phyloP scores from a whole-genome alignment of 768 basidiomycete species.

The Tylopilus felleus region DNA sequence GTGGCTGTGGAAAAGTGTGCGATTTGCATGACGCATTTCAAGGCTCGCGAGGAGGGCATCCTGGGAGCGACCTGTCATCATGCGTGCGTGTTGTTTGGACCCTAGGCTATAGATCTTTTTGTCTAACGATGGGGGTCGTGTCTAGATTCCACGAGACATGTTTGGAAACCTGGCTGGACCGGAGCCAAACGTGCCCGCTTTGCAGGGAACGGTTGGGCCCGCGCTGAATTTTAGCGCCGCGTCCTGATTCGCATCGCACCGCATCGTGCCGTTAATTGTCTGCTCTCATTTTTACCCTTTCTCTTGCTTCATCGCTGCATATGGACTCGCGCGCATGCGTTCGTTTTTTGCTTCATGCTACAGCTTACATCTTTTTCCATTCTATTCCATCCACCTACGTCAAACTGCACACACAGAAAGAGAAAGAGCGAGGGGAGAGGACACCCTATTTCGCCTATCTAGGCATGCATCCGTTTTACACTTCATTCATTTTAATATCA shows the following conservation, averaged over 20 bases:
- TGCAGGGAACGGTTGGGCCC: constrained; percentile 49
- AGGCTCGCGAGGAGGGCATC: constrained; percentile 51
- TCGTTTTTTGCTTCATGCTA: constrained; percentile 13
- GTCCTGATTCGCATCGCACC: no score
- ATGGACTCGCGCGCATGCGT: constrained; percentile 10
- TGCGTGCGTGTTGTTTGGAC: constrained; percentile 34
- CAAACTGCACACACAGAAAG: neutral
- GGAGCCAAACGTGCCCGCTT: constrained; percentile 60
- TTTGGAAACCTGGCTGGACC: constrained; percentile 57
- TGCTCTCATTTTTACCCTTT: neutral
- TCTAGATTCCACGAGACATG: constrained; percentile 59
- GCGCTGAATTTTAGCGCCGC: constrained; percentile 13
- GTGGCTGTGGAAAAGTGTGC: constrained; percentile 65
- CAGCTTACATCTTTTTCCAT: constrained; percentile 5
- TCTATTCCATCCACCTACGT: constrained; percentile 5
- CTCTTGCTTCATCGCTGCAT: constrained; percentile 4
- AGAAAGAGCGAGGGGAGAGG: neutral
- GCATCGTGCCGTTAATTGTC: neutral
- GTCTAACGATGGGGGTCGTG: neutral
- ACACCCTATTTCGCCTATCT: constrained; percentile 10
- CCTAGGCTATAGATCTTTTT: no score
- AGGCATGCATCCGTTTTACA: constrained; percentile 9
- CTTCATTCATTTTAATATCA: constrained; percentile 29
- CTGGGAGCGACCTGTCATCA: constrained; percentile 60
- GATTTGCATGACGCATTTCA: constrained; percentile 72